Conservation (phyloP, 2,329 filamentous ascomycete genomes). For the Aschersonia sp. region DNA sequence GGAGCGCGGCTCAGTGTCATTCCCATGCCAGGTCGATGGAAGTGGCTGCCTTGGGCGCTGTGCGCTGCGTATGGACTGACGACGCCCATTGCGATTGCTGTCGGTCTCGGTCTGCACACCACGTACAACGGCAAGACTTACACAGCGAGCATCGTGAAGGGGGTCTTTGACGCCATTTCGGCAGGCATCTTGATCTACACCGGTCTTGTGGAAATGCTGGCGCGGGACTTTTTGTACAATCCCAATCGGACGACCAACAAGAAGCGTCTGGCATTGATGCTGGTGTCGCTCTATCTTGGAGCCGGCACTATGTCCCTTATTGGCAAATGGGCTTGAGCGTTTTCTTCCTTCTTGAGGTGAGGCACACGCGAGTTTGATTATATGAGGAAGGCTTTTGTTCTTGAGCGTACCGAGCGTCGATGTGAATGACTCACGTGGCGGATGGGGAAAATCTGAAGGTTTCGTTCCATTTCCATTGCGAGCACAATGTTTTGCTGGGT, state of each 20-base stretch:
- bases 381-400: no score
- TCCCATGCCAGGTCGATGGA: conserved; percentile 25
- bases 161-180: conserved; percentile 70
- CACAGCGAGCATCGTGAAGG: conserved; percentile 51
- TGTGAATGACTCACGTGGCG: no score
- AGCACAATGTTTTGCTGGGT: no score
- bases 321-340: conserved; percentile 3
- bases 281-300: conserved; percentile 49
- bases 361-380: no score
- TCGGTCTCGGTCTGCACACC: conserved; percentile 28
- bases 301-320: conserved; percentile 31
- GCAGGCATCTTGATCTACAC: conserved; percentile 83
- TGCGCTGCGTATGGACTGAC: conserved; percentile 34
- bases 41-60: conserved; percentile 33
- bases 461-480: no score
- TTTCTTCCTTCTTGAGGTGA: no score
- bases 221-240: conserved; percentile 72
- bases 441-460: no score
- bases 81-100: conserved; percentile 35
- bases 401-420: no score
- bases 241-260: conserved; percentile 50
- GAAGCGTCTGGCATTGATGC: conserved; percentile 36
- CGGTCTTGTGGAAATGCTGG: conserved; percentile 75
- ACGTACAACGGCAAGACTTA: conserved; percentile 11
- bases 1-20: conserved; percentile 45